These are phyloP conservation scores for Ilyonectria mors-panacis DNA, from an alignment of 2,329 filamentous ascomycete species.

Conservation along the genomic window DNA sequence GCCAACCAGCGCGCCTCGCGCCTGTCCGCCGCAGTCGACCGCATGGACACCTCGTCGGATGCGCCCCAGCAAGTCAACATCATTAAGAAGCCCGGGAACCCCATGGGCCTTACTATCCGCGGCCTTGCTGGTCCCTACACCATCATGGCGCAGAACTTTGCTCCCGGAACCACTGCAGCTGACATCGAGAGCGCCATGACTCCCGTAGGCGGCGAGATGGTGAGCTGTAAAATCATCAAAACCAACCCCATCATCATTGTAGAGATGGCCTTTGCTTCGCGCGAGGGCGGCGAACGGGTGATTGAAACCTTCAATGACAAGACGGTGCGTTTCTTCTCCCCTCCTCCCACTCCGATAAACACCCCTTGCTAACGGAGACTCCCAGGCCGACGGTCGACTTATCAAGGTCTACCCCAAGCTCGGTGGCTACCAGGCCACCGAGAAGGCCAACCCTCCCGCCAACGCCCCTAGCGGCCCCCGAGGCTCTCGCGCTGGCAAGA, in stretches of 20 bases:
- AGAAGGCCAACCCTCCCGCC: constrained; percentile 47
- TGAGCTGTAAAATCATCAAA: constrained; percentile 78
- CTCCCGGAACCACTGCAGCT: constrained; percentile 83
- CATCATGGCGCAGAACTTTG: constrained; percentile 86
- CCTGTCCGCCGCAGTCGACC: constrained; percentile 63
- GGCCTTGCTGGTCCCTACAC: constrained; percentile 81
- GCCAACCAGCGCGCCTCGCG: constrained; percentile 51
- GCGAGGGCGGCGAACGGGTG: constrained; percentile 80
- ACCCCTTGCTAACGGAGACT: background rate
- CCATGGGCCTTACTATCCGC: constrained; percentile 75
- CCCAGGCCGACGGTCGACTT: constrained; percentile 79
- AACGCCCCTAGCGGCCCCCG: constrained; percentile 53
- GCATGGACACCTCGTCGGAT: constrained; percentile 54
- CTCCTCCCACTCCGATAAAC: background rate
- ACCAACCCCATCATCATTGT: constrained; percentile 80
- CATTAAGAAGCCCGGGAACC: constrained; percentile 40
- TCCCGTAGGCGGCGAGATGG: constrained; percentile 78
- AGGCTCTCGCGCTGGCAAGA: constrained; percentile 42
- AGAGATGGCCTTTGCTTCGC: constrained; percentile 81
- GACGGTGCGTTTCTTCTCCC: constrained; percentile 68
- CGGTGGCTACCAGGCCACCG: constrained; percentile 55
- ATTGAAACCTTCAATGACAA: constrained; percentile 85
- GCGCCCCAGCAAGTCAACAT: constrained; percentile 56
- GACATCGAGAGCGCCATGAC: constrained; percentile 88
- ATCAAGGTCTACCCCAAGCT: constrained; percentile 81